Percentiles rank a stretch among this genome's conserved stretches.
These are phyloP conservation scores for Lachnellula occidentalis DNA, from an alignment of 2,329 filamentous ascomycete species.

Conservation along the genomic window DNA sequence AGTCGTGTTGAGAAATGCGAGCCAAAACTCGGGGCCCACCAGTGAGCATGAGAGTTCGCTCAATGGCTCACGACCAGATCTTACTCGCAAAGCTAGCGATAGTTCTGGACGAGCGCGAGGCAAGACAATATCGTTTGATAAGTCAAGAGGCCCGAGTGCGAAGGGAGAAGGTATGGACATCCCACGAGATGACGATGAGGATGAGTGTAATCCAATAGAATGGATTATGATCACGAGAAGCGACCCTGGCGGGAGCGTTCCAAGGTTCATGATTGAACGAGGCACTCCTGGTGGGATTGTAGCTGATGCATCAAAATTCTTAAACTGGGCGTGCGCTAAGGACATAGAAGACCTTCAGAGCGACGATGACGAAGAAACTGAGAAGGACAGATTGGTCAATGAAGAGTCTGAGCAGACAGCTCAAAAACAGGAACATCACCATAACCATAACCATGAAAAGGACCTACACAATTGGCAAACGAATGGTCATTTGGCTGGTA, in stretches of 20 bases:
- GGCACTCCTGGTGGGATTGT: slow-evolving; percentile 63
- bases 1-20: slow-evolving; percentile 39
- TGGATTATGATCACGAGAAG: slow-evolving; percentile 72
- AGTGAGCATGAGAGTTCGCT: slow-evolving; percentile 6
- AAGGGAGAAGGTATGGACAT: slow-evolving; percentile 33
- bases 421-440: slow-evolving; percentile 10
- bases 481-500: slow-evolving; percentile 26
- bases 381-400: slow-evolving; percentile 14
- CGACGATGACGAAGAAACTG: slow-evolving; percentile 16
- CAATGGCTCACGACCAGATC: slow-evolving; percentile 14
- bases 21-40: slow-evolving; percentile 14
- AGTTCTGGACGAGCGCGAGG: slow-evolving; percentile 30
- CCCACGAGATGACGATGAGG: slow-evolving; percentile 36
- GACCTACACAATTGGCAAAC: slow-evolving; percentile 31
- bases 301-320: slow-evolving; percentile 59
- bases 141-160: slow-evolving; percentile 33
- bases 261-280: slow-evolving; percentile 66
- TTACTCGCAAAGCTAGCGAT: slow-evolving; percentile 9
- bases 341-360: slow-evolving; percentile 26
- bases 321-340: slow-evolving; percentile 58
- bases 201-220: slow-evolving; percentile 59
- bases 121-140: slow-evolving; percentile 37
- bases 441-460: slow-evolving; percentile 22
- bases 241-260: slow-evolving; percentile 68
- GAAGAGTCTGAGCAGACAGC: slow-evolving; percentile 17